Conservation (phyloP, 306 rosid genomes). For the Dalbergia oliveri region DNA sequence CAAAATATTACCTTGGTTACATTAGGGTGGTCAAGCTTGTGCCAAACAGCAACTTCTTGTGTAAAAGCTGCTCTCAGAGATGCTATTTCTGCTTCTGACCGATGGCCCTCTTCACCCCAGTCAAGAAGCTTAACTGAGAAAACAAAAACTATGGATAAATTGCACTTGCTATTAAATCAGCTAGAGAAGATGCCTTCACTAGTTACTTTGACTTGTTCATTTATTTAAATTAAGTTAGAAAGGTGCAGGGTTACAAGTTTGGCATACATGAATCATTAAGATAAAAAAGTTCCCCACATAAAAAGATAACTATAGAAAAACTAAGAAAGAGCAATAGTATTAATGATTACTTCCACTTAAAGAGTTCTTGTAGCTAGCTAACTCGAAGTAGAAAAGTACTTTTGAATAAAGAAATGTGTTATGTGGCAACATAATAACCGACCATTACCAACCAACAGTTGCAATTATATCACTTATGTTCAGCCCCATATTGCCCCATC, state of each 20-base stretch:
- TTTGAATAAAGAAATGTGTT: conserved; percentile 41
- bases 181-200: conserved; percentile 23
- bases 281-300: conserved; percentile 23
- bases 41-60: conserved; percentile 99
- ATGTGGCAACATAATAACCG: conserved; percentile 48
- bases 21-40: conserved; percentile 98
- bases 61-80: conserved; percentile 96
- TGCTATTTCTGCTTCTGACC: conserved; percentile 96
- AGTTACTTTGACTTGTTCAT: conserved; percentile 24
- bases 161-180: conserved; percentile 36
- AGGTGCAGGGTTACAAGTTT: conserved; percentile 16
- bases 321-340: not conserved
- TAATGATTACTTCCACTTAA: conserved; percentile 36
- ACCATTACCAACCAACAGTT: conserved; percentile 29
- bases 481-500: conserved; percentile 38
- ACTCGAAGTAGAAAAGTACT: conserved; percentile 27
- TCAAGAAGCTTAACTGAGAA: conserved; percentile 93
- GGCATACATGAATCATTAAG: conserved; percentile 16
- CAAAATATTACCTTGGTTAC: conserved; percentile 79
- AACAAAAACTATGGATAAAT: conserved; percentile 42
- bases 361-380: conserved; percentile 35
- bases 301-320: conserved; percentile 1
- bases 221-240: conserved; percentile 29
- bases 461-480: conserved; percentile 34
- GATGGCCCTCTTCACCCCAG: conserved; percentile 99